Evolutionary conservation across 257 asterid species (phyloP).

Genomic region (Capsicum pubescens): DNA sequence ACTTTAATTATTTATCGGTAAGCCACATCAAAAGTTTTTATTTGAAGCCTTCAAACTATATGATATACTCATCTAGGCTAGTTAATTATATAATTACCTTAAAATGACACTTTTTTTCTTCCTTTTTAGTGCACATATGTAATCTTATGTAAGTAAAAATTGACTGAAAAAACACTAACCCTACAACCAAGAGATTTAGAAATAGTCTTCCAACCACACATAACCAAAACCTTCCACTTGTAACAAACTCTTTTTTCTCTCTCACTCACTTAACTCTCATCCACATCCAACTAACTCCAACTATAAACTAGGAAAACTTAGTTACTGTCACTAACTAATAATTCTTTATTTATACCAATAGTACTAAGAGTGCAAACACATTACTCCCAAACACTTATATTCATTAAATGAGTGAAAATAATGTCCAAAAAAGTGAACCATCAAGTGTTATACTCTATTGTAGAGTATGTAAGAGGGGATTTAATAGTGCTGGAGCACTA

Average conservation of each 20-base stretch:
- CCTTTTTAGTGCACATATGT: neutral
- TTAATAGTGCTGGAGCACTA: slow-evolving; percentile 56
- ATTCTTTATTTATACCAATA: slow-evolving; percentile 29
- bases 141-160: neutral
- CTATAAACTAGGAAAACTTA: slow-evolving; percentile 66
- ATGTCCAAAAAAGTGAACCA: slow-evolving; percentile 26
- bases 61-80: neutral
- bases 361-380: neutral
- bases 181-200: slow-evolving; percentile 47
- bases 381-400: no score
- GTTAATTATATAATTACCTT: neutral
- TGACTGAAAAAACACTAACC: neutral
- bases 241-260: slow-evolving; percentile 39
- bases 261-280: slow-evolving; percentile 48
- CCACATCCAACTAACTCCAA: slow-evolving; percentile 56
- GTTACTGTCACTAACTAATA: slow-evolving; percentile 40
- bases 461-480: slow-evolving; percentile 52
- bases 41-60: neutral
- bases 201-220: slow-evolving; percentile 45
- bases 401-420: slow-evolving; percentile 17
- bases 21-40: neutral
- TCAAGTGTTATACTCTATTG: slow-evolving; percentile 45
- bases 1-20: neutral
- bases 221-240: slow-evolving; percentile 40
- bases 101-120: neutral